Base-by-base conservation (phyloP, 2,329 filamentous ascomycete genomes). In the Bimuria novae-zelandiae region DNA sequence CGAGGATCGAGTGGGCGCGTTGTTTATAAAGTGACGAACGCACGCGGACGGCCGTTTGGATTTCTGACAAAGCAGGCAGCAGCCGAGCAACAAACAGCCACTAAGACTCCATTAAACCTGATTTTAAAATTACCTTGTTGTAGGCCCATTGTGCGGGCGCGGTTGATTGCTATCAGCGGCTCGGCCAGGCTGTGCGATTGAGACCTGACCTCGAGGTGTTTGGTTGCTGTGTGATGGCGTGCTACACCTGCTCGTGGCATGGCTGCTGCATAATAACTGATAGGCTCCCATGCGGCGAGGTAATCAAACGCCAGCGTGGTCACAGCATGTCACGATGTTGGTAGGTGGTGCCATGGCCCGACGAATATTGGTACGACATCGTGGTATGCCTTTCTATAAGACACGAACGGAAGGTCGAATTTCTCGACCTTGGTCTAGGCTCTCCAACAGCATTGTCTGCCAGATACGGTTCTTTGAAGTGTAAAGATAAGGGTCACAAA, bases 251-350 rank as follows among this genome's bases (percentile, higher is more conserved):
- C 43, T 46, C 43, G 43, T 46, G 43, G 43, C 30, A 12, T 14
- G 17, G 4, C 5, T 17, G 14, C 5, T n/a, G 21, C 23, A 4
- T 35, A 16, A 3, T 14, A 10, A 6, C 23, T 29, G 44, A 47
- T 47, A 47, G 44, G 44, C 16, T 30, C n/a, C 33, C 33, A 16
- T 16, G 7, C 7, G 33, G 10, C 22, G 23, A 19, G 11, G 32
- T 29, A 47, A 47, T 47, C 22, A 47, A 47, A 47, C 44, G 11
- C 23, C 29, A 22, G 23, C 22, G 19, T 21, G 22, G n/a, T n/a
- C 44, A 47, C 44, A 12, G 23, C 32, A 37, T 47, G n/a, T 37
- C 32, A 37, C 33, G 33, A 47, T 37, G 16, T 37, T 29, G 23
- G 33, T 19, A n/a, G 23, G 19, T 47, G 44, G 32, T 47, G 44